phyloP scores from a whole-genome alignment of 805 yeast genomes.

The Cyberlindnera xylosilytica region DNA sequence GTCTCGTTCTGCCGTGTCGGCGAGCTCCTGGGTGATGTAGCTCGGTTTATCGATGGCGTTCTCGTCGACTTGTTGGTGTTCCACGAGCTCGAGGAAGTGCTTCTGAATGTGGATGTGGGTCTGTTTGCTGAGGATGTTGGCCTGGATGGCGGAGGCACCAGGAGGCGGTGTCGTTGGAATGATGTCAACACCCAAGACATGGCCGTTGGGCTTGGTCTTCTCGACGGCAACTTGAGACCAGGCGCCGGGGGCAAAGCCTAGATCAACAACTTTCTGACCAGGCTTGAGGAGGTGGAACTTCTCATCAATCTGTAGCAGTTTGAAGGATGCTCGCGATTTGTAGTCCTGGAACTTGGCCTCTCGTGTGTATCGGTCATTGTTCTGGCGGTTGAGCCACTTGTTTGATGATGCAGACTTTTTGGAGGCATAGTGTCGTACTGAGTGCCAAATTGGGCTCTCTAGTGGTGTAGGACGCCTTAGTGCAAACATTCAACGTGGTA shows the following conservation, averaged over 20 bases:
- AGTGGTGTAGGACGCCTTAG: conserved; percentile 1
- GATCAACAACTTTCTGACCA: conserved; percentile 67
- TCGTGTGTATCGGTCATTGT: conserved; percentile 58
- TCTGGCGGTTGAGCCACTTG: conserved; percentile 75
- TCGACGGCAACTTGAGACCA: conserved; percentile 85
- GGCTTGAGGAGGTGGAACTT: conserved; percentile 56
- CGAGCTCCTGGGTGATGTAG: conserved; percentile 29
- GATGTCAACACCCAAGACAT: conserved; percentile 78
- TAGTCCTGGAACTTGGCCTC: conserved; percentile 63
- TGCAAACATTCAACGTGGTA: neutral
- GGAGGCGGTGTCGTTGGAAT: conserved; percentile 74
- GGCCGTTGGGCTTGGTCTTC: conserved; percentile 46
- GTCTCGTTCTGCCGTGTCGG: conserved; percentile 14
- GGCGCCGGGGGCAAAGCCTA: conserved; percentile 93
- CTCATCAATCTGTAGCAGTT: conserved; percentile 70
- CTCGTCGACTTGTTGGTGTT: conserved; percentile 1
- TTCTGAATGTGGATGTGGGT: conserved; percentile 58
- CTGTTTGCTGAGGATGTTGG: conserved; percentile 68
- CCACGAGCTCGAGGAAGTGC: conserved; percentile 36
- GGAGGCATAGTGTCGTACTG: conserved; percentile 16
- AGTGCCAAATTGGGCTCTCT: conserved; percentile 1
- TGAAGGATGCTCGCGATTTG: conserved; percentile 89
- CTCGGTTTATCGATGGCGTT: conserved; percentile 25
- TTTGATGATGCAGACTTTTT: conserved; percentile 49
- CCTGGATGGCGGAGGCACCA: conserved; percentile 82